Evolutionary conservation across 345 rosid species (phyloP), one percentile per base, ranked within the genome.

Genomic region (Populus alba): DNA sequence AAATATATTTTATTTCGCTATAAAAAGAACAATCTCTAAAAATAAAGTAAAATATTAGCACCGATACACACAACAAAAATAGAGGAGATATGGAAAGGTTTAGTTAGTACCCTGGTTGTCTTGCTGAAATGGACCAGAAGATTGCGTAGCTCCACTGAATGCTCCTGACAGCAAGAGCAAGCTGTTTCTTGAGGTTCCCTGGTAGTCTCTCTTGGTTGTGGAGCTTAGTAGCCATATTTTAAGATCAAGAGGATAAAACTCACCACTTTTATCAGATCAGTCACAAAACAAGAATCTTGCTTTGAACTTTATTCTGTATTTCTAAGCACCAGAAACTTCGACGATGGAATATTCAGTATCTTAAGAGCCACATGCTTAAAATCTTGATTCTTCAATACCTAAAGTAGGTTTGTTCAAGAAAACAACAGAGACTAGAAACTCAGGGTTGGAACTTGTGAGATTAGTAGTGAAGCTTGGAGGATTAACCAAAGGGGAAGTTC

Each of bases 91-190:
- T 11, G 53, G 27, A 27, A 35, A 22, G 51, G 75, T 77, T 29
- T n/a, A 43, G 59, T 53, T 9, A 12, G 73, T 90, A 97, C 99
- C 97, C 97, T 75, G 89, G 94, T 68, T 92, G 93, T 75, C 82
- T 78, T 67, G 91, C 73, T 69, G 99, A 91, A 80, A 83, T 79
- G 77, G 98, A 90, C 99, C 99, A 97, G 82, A 92, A 95, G 72
- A 95, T 91, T 82, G 91, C 97, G 78, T 92, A 95, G 86, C 97
- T 91, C 98, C 98, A 95, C 57, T 91, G 97, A 74, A 90, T 89
- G 80, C 83, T 93, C 74, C 92, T 88, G 72, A 93, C 94, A 71
- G 97, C 93, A 83, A 91, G 86, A 75, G 97, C 94, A 66, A 95
- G 94, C 74, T 86, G 92, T 85, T 87, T 84, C 94, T 87, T 93